Percentiles rank a stretch among this genome's conserved stretches.
These are phyloP conservation scores for Zymoseptoria brevis DNA, from an alignment of 2,329 filamentous ascomycete species.

Conservation along the genomic window DNA sequence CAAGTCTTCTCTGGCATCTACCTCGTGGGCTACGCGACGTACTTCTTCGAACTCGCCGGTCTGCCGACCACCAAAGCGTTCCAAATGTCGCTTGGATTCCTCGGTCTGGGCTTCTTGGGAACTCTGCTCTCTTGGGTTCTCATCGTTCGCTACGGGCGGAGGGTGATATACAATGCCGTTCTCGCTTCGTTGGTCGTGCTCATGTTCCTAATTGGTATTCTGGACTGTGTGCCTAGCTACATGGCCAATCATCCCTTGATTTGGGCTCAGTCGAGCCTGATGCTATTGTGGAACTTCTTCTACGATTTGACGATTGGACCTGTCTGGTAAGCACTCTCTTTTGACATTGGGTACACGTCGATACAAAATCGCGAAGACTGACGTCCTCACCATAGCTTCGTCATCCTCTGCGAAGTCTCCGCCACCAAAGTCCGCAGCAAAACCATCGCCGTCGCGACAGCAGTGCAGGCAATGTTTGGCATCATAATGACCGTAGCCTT, in stretches of 20 bases:
- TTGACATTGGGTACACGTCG: neutral
- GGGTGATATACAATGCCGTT: conserved; percentile 34
- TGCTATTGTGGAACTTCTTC: conserved; percentile 30
- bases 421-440: conserved; percentile 33
- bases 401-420: conserved; percentile 33
- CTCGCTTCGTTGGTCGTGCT: conserved; percentile 29
- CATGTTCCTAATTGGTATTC: conserved; percentile 32
- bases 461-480: conserved; percentile 33
- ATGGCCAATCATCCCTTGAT: conserved; percentile 21
- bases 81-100: conserved; percentile 35
- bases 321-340: conserved; percentile 15
- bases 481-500: conserved; percentile 29
- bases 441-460: conserved; percentile 33
- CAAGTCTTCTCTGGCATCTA: conserved; percentile 38
- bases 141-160: conserved; percentile 28
- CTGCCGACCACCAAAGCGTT: conserved; percentile 33
- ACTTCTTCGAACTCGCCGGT: conserved; percentile 43
- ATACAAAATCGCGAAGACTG: neutral
- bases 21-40: conserved; percentile 39
- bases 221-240: conserved; percentile 33
- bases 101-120: conserved; percentile 36
- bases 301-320: conserved; percentile 34
- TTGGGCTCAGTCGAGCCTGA: conserved; percentile 37
- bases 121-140: conserved; percentile 37
- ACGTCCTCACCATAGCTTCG: conserved; percentile 17